Base-by-base conservation (phyloP, 2,329 filamentous ascomycete genomes). In the Microdochium nivale region DNA sequence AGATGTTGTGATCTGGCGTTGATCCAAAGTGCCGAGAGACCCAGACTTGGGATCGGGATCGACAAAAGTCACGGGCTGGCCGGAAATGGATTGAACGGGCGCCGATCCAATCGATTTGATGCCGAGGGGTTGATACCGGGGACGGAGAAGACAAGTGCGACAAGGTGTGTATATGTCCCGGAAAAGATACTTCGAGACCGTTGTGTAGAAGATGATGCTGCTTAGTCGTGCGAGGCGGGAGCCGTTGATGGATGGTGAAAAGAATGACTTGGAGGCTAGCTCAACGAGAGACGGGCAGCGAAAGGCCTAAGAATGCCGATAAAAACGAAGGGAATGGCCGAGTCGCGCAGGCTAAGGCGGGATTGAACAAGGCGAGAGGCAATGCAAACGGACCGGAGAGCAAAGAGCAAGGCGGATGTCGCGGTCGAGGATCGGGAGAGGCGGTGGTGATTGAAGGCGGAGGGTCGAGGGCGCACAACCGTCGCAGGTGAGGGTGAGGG, bases 191-290 rank as follows among this genome's bases (percentile, higher is more conserved):
- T 7, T 5, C 35, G 14, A 19, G 35, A 40, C 7, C 35, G 7
- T 16, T 16, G 35, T 8, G 7, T 5, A 40, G 35, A 19, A 4
- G 14, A 5, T 4, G 35, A 40, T 16, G 35, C 35, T 25, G 25
- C 23, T 37, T 30, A 16, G 30, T 46, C 27, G 43, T 32, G 37
- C 33, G 49, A 24, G 44, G 32, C 40, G 30, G 30, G 11, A 21
- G 16, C 32, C 30, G 25, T 19, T 23, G 25, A 50, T 24, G 27
- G 10, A 25, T 19, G 21, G 14, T 46, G 51, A 60, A 61, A 58
- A 58, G 59, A 63, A 56, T 58, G 61, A 61, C 58, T 57, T 53
- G 49, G 58, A 61, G 60, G 52, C 60, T 62, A 58, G 58, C 60
- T 63, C 60, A 52, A 57, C 40, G 40, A 44, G 40, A 44, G 40